A percentile compares a stretch with the other conserved stretches of the same genome.
phyloP scores from a whole-genome alignment of 1,139 yeast genomes.

The Debaryomyces sp. region DNA sequence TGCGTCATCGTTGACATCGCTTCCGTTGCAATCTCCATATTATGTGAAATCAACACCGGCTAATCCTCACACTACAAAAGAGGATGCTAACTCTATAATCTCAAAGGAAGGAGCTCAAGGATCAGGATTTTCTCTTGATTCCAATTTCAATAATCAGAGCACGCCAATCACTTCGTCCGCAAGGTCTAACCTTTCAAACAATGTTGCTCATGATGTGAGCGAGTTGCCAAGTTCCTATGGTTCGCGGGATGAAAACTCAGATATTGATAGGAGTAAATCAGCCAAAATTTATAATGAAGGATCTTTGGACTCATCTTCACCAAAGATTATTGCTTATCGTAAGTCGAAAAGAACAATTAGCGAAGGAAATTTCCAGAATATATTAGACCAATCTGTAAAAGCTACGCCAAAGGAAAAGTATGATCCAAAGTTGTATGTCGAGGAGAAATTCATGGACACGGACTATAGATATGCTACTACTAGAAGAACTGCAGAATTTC shows the following conservation, averaged over 20 bases:
- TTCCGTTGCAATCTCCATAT: constrained; percentile 40
- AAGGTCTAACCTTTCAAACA: constrained; percentile 11
- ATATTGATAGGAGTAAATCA: neutral
- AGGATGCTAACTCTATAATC: constrained; percentile 50
- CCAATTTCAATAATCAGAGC: neutral
- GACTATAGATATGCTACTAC: constrained; percentile 60
- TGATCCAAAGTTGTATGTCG: constrained; percentile 40
- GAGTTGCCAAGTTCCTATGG: neutral
- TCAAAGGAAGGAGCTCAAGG: constrained; percentile 30
- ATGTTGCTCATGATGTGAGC: neutral
- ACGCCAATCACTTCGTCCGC: neutral
- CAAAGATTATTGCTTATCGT: constrained; percentile 52
- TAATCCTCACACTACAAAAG: constrained; percentile 58
- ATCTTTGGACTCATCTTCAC: constrained; percentile 26
- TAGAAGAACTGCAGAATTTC: constrained; percentile 78
- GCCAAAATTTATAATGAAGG: neutral
- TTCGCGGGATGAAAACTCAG: constrained; percentile 10
- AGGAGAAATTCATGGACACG: constrained; percentile 37
- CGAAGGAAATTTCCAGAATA: constrained; percentile 32
- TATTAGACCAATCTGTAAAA: constrained; percentile 19
- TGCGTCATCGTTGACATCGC: constrained; percentile 27
- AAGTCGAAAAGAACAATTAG: constrained; percentile 40
- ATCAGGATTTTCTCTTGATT: neutral
- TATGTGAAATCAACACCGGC: constrained; percentile 56
- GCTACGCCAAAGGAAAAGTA: constrained; percentile 26